These are phyloP conservation scores for Zygnema circumcarinatum DNA, from an alignment of 139 green algal species.

Conservation along the genomic window DNA sequence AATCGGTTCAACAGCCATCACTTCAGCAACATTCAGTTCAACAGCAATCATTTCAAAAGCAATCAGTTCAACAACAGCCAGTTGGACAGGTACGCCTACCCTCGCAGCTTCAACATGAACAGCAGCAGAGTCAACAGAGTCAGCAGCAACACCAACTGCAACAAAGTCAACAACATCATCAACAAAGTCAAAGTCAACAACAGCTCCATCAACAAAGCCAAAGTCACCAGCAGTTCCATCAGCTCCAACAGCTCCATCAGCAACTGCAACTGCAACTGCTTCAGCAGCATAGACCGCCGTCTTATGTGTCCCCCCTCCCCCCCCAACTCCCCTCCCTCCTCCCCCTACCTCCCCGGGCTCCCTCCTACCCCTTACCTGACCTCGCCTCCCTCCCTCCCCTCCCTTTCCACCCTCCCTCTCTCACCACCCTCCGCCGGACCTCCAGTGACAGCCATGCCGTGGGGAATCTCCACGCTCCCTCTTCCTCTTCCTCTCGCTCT, in stretches of 20 bases:
- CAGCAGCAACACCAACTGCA: neutral
- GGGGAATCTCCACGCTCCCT: too few relatives aligned
- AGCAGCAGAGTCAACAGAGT: neutral
- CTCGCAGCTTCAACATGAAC: too few relatives aligned
- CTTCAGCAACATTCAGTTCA: too few relatives aligned
- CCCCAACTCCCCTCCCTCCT: neutral
- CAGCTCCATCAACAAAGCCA: neutral
- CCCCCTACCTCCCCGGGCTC: neutral
- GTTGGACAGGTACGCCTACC: too few relatives aligned
- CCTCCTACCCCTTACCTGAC: neutral
- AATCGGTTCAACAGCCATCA: too few relatives aligned
- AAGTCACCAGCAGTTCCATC: neutral
- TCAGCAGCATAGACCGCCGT: neutral
- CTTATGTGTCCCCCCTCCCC: neutral
- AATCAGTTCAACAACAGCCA: too few relatives aligned
- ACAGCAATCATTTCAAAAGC: too few relatives aligned
- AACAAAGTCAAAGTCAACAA: neutral
- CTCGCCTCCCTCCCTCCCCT: neutral
- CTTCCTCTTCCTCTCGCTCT: neutral
- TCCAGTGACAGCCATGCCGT: neutral
- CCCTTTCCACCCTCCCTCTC: neutral
- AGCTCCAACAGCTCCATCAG: neutral
- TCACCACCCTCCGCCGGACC: neutral
- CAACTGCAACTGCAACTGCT: too few relatives aligned
- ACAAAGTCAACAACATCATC: neutral